A percentile compares a stretch with the other conserved stretches of the same genome.
Evolutionary conservation across 2,329 filamentous ascomycete species (phyloP).

Genomic region (Lasiodiplodia citricola): DNA sequence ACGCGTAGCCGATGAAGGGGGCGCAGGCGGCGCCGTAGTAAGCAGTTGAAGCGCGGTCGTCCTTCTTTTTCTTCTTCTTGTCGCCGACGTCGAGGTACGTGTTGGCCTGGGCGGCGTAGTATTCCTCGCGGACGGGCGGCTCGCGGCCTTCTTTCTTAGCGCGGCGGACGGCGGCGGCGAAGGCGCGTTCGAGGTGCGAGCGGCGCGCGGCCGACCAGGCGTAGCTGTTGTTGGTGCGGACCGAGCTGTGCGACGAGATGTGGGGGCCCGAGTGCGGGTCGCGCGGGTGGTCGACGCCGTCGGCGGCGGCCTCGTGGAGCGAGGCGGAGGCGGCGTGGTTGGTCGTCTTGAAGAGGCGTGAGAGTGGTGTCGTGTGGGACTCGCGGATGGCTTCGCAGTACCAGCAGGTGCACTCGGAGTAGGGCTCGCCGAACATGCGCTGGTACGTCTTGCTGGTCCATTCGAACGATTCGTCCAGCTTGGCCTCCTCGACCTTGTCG

Average conservation of each 20-base stretch:
- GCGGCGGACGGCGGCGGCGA: conserved; percentile 28
- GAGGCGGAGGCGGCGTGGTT: conserved; percentile 48
- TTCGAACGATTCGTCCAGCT: conserved; percentile 69
- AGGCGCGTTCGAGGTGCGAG: conserved; percentile 21
- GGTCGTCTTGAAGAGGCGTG: conserved; percentile 53
- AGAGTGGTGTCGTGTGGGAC: conserved; percentile 56
- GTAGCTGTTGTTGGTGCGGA: conserved; percentile 45
- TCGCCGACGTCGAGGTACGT: neutral
- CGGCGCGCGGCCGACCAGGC: conserved; percentile 14
- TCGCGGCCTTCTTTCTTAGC: conserved; percentile 43
- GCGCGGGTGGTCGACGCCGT: conserved; percentile 39
- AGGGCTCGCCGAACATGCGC: conserved; percentile 67
- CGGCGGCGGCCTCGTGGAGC: conserved; percentile 55
- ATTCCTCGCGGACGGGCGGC: conserved; percentile 11
- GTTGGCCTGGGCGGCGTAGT: neutral
- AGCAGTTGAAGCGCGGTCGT: neutral
- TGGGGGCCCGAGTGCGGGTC: conserved; percentile 48
- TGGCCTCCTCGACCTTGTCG: conserved; percentile 77
- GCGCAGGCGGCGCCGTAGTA: conserved; percentile 36
- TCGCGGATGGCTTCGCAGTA: conserved; percentile 77
- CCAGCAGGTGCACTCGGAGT: conserved; percentile 81
- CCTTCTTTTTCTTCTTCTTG: conserved; percentile 31
- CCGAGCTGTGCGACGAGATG: conserved; percentile 75
- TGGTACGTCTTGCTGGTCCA: conserved; percentile 76
- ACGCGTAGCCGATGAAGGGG: conserved; percentile 52